phyloP scores from a whole-genome alignment of 441 rosid species.

The Mallotus repandus region DNA sequence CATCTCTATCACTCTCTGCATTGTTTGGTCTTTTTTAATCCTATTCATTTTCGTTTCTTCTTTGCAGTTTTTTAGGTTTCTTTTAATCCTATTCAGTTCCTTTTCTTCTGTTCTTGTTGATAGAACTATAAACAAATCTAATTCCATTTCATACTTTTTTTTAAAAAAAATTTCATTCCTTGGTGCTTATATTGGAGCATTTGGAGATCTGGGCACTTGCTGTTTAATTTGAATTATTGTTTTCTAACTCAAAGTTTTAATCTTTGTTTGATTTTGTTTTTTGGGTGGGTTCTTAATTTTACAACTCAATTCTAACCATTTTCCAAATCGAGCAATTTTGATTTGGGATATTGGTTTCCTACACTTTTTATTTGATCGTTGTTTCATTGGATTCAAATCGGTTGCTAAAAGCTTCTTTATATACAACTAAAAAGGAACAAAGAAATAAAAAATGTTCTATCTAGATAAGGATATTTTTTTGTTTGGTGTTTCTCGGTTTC shows the following conservation, averaged over 20 bases:
- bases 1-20: background rate
- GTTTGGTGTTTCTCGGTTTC: slow-evolving; percentile 15
- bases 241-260: slow-evolving; percentile 5
- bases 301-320: slow-evolving; percentile 4
- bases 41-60: no score
- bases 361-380: slow-evolving; percentile 25
- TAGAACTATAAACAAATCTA: slow-evolving; percentile 43
- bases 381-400: slow-evolving; percentile 34
- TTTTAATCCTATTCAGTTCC: background rate
- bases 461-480: slow-evolving; percentile 4
- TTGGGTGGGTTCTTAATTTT: background rate
- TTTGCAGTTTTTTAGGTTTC: background rate
- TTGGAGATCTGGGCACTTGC: slow-evolving; percentile 43
- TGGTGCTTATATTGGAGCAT: slow-evolving; percentile 17
- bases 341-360: slow-evolving; percentile 10
- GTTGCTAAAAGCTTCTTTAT: background rate
- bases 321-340: background rate
- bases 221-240: slow-evolving; percentile 14
- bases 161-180: background rate
- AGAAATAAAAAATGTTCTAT: background rate
- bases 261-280: background rate
- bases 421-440: no score
- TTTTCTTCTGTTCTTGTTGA: slow-evolving; percentile 1
- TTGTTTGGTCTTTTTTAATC: background rate
- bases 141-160: slow-evolving; percentile 12